Evolutionary conservation across 2,329 filamentous ascomycete genomes (phyloP).

Genomic region (Fusarium ambrosium): DNA sequence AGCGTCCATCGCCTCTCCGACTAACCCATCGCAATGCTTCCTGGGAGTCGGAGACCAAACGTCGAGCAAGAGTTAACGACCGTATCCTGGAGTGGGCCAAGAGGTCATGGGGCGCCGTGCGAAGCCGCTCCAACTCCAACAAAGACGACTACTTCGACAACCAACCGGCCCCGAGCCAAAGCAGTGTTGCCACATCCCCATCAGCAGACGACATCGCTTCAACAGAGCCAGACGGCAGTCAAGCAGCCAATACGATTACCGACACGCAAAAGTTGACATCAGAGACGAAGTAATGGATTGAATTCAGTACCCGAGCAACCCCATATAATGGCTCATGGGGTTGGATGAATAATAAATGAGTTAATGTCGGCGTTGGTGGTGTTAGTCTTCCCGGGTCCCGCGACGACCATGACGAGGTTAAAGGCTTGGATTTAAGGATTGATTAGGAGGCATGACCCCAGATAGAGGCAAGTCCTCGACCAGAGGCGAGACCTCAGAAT

Average conservation of each 20-base stretch:
- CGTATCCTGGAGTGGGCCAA: conserved; percentile 53
- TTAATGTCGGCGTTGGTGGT: conserved; percentile 45
- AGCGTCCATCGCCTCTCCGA: conserved; percentile 37
- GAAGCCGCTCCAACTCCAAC: conserved; percentile 42
- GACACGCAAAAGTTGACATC: conserved; percentile 30
- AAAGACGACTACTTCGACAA: conserved; percentile 41
- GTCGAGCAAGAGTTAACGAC: conserved; percentile 50
- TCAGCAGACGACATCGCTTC: conserved; percentile 34
- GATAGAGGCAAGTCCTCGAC: conserved; percentile 32
- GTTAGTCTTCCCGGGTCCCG: conserved; percentile 29
- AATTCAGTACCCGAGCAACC: conserved; percentile 6
- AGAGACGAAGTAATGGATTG: conserved; percentile 21
- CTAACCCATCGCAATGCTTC: conserved; percentile 42
- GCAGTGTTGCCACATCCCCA: conserved; percentile 31
- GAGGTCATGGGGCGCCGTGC: conserved; percentile 48
- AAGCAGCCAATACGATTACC: conserved; percentile 24
- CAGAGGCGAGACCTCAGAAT: conserved; percentile 59
- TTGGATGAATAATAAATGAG: conserved; percentile 38
- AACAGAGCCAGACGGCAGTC: conserved; percentile 29
- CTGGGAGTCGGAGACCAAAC: conserved; percentile 47
- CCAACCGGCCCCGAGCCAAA: conserved; percentile 28
- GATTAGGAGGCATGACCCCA: conserved; percentile 37
- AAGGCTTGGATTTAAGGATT: conserved; percentile 38
- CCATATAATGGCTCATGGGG: conserved; percentile 24
- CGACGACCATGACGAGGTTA: conserved; percentile 32